Conservation (phyloP, 345 rosid species). For the Populus alba region DNA sequence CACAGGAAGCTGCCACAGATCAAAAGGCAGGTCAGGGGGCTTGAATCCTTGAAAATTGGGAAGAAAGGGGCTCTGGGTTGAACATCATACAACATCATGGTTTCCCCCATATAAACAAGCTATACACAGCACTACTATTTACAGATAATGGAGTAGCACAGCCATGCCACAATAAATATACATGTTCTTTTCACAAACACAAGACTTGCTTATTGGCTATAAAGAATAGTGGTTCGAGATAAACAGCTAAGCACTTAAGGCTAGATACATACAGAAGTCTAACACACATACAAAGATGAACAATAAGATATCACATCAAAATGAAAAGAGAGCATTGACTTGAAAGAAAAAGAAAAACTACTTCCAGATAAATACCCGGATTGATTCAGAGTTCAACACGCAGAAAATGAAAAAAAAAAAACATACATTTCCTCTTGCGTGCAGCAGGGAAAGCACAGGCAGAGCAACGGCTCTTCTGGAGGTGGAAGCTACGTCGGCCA, state of each 20-base stretch:
- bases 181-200: not conserved
- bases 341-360: not conserved
- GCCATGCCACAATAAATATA: not conserved
- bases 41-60: not conserved
- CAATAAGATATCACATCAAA: not conserved
- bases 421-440: constrained; percentile 89
- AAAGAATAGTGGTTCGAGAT: not conserved
- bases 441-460: constrained; percentile 98
- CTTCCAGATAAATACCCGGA: not conserved
- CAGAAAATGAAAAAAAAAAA: not conserved
- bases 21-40: not conserved
- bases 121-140: not conserved
- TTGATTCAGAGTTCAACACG: not conserved
- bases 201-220: not conserved
- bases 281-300: not conserved
- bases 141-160: not conserved
- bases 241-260: not conserved
- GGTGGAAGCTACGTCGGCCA: constrained; percentile 97
- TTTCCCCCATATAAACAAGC: not conserved
- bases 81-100: too few relatives aligned
- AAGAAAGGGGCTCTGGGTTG: too few relatives aligned
- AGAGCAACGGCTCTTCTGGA: constrained; percentile 95
- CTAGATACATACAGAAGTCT: not conserved
- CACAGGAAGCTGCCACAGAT: not conserved
- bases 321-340: not conserved